These are phyloP conservation scores for Rehmannia glutinosa DNA, from an alignment of 257 asterid species.

Conservation along the genomic window DNA sequence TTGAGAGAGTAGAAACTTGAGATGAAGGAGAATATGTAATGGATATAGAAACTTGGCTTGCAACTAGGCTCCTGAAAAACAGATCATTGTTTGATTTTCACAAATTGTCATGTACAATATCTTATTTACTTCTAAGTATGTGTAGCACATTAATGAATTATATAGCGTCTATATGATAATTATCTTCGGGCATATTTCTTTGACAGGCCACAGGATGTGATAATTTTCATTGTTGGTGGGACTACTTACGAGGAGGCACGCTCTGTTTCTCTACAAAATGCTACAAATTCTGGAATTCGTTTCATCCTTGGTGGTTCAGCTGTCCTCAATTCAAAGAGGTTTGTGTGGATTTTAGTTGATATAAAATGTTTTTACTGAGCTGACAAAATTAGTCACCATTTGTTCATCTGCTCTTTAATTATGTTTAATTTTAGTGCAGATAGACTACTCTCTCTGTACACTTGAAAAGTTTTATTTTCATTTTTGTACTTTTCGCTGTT, in stretches of 20 bases:
- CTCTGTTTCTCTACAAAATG: slow-evolving; percentile 67
- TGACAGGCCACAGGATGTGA: slow-evolving; percentile 89
- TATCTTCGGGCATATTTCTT: neutral
- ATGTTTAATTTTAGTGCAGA: neutral
- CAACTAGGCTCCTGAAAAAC: too few relatives aligned
- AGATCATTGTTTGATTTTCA: too few relatives aligned
- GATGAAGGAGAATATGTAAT: too few relatives aligned
- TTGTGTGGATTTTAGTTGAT: slow-evolving; percentile 1
- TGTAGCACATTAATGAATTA: neutral
- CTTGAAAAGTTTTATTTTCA: neutral
- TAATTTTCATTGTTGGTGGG: slow-evolving; percentile 88
- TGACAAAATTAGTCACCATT: neutral
- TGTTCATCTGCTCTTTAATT: neutral
- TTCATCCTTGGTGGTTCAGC: slow-evolving; percentile 95
- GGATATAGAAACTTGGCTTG: too few relatives aligned
- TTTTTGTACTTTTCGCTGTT: neutral
- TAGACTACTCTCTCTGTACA: neutral
- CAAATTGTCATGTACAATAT: too few relatives aligned
- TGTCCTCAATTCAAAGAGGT: slow-evolving; percentile 88
- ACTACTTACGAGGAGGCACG: slow-evolving; percentile 98
- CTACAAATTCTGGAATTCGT: slow-evolving; percentile 81
- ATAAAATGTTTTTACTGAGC: neutral
- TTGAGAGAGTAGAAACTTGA: too few relatives aligned
- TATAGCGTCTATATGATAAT: neutral
- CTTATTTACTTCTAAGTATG: neutral